These are phyloP conservation scores for Meyerozyma smithsonii DNA, from an alignment of 1,139 yeast genomes.

Conservation along the genomic window DNA sequence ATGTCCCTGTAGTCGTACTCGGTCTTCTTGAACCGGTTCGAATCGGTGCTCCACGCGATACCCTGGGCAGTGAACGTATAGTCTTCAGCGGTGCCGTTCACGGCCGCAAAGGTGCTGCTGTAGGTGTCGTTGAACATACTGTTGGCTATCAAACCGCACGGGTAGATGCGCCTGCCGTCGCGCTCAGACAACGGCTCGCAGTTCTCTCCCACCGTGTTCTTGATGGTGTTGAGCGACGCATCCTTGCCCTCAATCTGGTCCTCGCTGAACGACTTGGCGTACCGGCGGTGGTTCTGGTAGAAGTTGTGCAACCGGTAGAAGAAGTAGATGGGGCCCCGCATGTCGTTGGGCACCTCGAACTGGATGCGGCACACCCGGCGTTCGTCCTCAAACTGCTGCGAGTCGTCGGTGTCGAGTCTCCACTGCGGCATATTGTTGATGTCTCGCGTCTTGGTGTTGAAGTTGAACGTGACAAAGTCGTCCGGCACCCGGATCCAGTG, in stretches of 20 bases:
- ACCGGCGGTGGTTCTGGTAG: conserved; percentile 91
- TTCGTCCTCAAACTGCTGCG: conserved; percentile 52
- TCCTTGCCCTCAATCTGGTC: conserved; percentile 80
- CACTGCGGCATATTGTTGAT: conserved; percentile 49
- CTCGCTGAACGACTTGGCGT: conserved; percentile 85
- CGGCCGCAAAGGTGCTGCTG: conserved; percentile 44
- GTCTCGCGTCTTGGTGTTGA: conserved; percentile 25
- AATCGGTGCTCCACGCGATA: conserved; percentile 85
- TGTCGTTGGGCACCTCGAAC: conserved; percentile 69
- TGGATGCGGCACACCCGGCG: conserved; percentile 68
- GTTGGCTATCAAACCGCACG: conserved; percentile 95
- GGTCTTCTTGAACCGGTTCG: conserved; percentile 75
- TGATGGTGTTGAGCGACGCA: conserved; percentile 51
- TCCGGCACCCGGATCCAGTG: conserved; percentile 59
- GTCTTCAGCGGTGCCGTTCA: conserved; percentile 44
- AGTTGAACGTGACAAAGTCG: conserved; percentile 49
- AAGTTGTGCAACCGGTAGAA: conserved; percentile 81
- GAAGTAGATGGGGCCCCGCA: conserved; percentile 73
- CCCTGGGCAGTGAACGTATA: conserved; percentile 63
- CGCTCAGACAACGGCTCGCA: conserved; percentile 74
- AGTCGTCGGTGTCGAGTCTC: conserved; percentile 51
- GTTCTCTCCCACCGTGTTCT: conserved; percentile 71
- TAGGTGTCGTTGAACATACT: conserved; percentile 87
- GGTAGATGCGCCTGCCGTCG: conserved; percentile 66
- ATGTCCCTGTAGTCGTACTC: conserved; percentile 64